phyloP scores from a whole-genome alignment of 1,284 basidiomycete species.

The Sporisorium iseilematis-ciliati region DNA sequence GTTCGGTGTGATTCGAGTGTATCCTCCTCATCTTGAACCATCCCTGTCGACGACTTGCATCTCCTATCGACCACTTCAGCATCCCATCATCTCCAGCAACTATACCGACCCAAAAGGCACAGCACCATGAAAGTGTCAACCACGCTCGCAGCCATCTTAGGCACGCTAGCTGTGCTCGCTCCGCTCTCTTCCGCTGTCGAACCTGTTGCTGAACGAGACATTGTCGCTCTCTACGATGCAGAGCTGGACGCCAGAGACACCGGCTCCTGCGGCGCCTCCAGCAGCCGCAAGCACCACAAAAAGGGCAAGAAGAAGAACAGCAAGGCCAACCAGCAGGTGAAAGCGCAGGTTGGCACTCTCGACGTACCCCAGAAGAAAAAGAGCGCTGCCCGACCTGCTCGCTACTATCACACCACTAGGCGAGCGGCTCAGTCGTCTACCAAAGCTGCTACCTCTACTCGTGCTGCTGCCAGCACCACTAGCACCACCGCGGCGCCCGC shows the following conservation, averaged over 20 bases:
- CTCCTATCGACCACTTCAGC: not conserved
- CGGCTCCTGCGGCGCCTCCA: not conserved
- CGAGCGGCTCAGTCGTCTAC: not conserved
- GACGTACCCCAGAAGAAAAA: not conserved
- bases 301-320: slow-evolving; percentile 21
- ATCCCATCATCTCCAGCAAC: not conserved
- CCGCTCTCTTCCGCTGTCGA: slow-evolving; percentile 13
- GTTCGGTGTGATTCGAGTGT: not conserved
- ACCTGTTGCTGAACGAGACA: not conserved
- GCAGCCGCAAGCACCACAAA: slow-evolving; percentile 20
- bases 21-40: not conserved
- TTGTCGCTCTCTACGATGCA: slow-evolving; percentile 1
- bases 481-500: not conserved
- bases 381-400: slow-evolving; percentile 11
- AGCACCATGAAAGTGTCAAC: slow-evolving; percentile 21
- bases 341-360: not conserved
- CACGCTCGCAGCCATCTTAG: slow-evolving; percentile 12
- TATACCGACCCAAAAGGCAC: too few species aligned
- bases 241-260: slow-evolving; percentile 4
- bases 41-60: not conserved
- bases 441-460: not conserved
- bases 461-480: not conserved
- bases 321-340: not conserved
- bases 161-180: slow-evolving; percentile 29
- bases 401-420: not conserved